Conservation (phyloP, 2,329 filamentous ascomycete genomes). For the Diaporthe ampelina region DNA sequence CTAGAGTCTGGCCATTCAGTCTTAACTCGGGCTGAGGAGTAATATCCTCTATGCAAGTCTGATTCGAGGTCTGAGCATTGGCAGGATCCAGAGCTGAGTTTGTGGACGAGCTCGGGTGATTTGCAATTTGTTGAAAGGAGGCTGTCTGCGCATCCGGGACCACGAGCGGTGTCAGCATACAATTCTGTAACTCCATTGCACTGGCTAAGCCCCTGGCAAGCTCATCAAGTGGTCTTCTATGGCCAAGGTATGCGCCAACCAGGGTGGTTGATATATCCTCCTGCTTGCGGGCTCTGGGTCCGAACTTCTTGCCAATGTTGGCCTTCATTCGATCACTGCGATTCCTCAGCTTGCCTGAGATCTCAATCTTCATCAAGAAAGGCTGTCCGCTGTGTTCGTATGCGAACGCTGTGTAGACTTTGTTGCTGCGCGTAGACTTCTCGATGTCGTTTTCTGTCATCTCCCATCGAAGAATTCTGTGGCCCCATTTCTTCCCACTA, state of each 20-base stretch:
- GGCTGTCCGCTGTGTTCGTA: slow-evolving; percentile 49
- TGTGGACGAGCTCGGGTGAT: neutral
- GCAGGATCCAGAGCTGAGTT: neutral
- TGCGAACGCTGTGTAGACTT: slow-evolving; percentile 49
- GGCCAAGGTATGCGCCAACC: slow-evolving; percentile 18
- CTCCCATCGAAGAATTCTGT: slow-evolving; percentile 49
- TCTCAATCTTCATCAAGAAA: slow-evolving; percentile 50
- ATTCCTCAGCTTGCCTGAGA: slow-evolving; percentile 47
- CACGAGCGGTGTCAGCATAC: neutral
- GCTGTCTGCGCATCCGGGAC: neutral
- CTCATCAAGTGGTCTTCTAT: slow-evolving; percentile 25
- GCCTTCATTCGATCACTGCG: slow-evolving; percentile 40
- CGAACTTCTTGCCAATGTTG: slow-evolving; percentile 39
- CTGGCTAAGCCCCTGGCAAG: slow-evolving; percentile 10
- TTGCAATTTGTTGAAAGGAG: neutral
- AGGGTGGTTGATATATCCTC: slow-evolving; percentile 19
- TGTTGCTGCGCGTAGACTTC: slow-evolving; percentile 45
- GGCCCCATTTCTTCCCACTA: slow-evolving; percentile 35
- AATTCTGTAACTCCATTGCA: slow-evolving; percentile 9
- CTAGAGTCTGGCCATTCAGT: neutral
- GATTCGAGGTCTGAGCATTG: neutral
- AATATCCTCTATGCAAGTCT: neutral
- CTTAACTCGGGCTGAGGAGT: neutral
- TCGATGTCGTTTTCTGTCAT: slow-evolving; percentile 50
- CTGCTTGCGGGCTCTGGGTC: slow-evolving; percentile 39